A percentile compares a stretch with the other conserved stretches of the same genome.
These are phyloP conservation scores for Talinum fruticosum DNA, from an alignment of 148 eudicot species.

Conservation along the genomic window DNA sequence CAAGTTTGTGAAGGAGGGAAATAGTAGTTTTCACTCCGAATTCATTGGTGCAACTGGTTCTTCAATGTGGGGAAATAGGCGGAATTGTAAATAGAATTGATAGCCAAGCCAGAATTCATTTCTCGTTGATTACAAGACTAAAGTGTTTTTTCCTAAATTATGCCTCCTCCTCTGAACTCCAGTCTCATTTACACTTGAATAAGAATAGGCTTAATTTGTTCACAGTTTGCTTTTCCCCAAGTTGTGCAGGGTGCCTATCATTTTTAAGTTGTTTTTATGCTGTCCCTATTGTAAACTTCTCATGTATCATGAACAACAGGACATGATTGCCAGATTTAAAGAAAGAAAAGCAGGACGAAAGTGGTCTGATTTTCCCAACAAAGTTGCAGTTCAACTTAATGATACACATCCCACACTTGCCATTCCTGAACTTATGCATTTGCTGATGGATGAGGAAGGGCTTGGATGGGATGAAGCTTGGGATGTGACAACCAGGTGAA, in stretches of 20 bases:
- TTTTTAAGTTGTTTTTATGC: not conserved
- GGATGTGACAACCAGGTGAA: constrained; percentile 84
- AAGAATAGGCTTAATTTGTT: not conserved
- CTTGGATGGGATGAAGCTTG: constrained; percentile 99
- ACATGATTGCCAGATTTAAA: constrained; percentile 84
- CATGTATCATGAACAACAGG: constrained; percentile 43
- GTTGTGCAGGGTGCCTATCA: not conserved
- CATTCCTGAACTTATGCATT: constrained; percentile 96
- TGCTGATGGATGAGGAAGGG: constrained; percentile 91
- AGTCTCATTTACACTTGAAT: not conserved
- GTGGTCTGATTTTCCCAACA: constrained; percentile 89
- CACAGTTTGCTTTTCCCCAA: not conserved
- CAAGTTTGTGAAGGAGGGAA: not conserved
- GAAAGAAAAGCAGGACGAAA: constrained; percentile 65
- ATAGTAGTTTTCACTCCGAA: too few relatives aligned
- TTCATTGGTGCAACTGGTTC: too few relatives aligned
- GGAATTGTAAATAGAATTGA: too few relatives aligned
- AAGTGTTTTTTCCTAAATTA: not conserved
- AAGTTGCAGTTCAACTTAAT: constrained; percentile 97
- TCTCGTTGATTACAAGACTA: not conserved
- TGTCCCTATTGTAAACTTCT: constrained; percentile 17
- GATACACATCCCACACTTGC: constrained; percentile 98
- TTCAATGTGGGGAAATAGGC: too few relatives aligned
- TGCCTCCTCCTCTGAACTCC: too few relatives aligned
- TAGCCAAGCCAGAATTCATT: not conserved